Evolutionary conservation across 2,329 filamentous ascomycete species (phyloP), one percentile per base, ranked within the genome.

Genomic region (Paracoccidioides lutzii): DNA sequence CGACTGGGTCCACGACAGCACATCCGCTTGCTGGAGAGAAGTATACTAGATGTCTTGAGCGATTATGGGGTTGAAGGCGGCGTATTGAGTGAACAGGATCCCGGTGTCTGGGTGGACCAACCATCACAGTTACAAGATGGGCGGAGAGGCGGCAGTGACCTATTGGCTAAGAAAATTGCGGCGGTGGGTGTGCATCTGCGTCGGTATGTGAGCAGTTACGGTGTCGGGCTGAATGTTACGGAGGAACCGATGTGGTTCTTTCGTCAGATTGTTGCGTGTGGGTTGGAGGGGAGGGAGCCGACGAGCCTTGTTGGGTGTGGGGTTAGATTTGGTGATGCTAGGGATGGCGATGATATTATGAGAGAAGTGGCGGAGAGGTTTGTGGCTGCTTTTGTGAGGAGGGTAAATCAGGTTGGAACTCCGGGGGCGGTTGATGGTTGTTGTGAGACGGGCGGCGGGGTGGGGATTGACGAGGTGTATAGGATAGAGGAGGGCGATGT

Each of bases 131-230:
- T 12, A 37, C 28, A 4, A 22, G 12, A 2, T 37, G 15, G 5
- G 35, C 7, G 35, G 49, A 40, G 66, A 0, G 72, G 77, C 6
- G n/a, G 37, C 3, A n/a, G 32, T 10, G 46, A 44, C 22, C n/a
- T 22, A 28, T 14, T 50, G 6, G 46, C 55, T 56, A 76, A 78
- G 63, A 98, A 97, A 75, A 90, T 98, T 62, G 88, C 89, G 0
- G 90, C 90, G 0, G 75, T 97, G 44, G 93, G 93, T 0, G 88
- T 98, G n/a, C 90, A 97, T 73, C 79, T 96, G 59, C 77, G 90
- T 12, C 77, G 91, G 48, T 84, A 94, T 70, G 79, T 97, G 41
- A 90, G 84, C 30, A 88, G 85, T 58, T 86, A 94, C 69, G 93
- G 93, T 5, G 78, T 95, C 38, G 90, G 88, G 2, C 68, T 96